Conservation (phyloP, 805 yeast genomes). For the Dipodascus geniculatus region DNA sequence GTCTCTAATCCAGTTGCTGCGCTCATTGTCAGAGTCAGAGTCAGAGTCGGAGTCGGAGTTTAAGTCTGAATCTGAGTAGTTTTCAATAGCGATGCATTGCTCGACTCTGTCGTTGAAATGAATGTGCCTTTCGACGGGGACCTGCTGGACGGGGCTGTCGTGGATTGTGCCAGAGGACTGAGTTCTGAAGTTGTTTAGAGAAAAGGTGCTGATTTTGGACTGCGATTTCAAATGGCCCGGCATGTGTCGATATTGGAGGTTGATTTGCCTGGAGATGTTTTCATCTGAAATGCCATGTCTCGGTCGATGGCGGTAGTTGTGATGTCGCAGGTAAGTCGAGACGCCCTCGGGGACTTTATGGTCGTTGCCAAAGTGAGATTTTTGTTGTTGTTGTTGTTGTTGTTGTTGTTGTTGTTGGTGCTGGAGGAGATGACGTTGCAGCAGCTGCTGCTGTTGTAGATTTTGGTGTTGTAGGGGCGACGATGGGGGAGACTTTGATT, state of each 20-base stretch:
- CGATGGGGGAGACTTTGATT: conserved; percentile 3
- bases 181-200: neutral
- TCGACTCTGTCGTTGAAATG: conserved; percentile 92
- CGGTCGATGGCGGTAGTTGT: conserved; percentile 27
- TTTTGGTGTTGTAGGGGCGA: conserved; percentile 6
- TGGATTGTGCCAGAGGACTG: neutral
- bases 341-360: conserved; percentile 11
- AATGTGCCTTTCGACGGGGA: conserved; percentile 45
- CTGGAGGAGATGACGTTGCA: too few species aligned
- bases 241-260: conserved; percentile 20
- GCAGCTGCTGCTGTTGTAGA: too few species aligned
- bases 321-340: conserved; percentile 26
- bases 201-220: neutral
- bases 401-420: too few species aligned
- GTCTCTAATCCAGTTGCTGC: conserved; percentile 9
- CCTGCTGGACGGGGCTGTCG: neutral
- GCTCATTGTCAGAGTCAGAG: conserved; percentile 16
- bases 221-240: conserved; percentile 6
- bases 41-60: conserved; percentile 7
- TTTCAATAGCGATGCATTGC: conserved; percentile 75
- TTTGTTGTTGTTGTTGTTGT: conserved; percentile 6
- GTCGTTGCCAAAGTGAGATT: conserved; percentile 3
- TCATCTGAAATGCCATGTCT: conserved; percentile 18
- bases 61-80: conserved; percentile 15
- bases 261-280: conserved; percentile 21